A percentile compares a stretch with the other conserved stretches of the same genome.
Evolutionary conservation across 2,329 filamentous ascomycete species (phyloP).

Genomic region (Aureobasidium vineae): DNA sequence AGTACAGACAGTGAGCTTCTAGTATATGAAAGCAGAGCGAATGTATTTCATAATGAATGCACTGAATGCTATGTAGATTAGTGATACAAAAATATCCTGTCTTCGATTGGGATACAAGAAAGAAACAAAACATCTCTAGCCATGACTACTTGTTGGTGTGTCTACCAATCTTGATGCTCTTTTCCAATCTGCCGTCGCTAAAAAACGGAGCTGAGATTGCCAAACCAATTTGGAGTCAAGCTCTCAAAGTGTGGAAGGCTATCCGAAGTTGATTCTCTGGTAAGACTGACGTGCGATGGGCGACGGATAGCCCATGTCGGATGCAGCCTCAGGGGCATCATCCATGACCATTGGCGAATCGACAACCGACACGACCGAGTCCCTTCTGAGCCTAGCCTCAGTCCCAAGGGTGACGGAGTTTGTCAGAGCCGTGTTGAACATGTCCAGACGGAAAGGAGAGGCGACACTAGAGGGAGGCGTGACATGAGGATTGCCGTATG

Average conservation of each 20-base stretch:
- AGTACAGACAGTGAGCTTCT: constrained; percentile 37
- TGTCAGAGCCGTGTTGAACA: constrained; percentile 9
- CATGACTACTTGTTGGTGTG: not conserved
- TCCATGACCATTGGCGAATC: not conserved
- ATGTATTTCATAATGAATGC: not conserved
- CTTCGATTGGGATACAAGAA: not conserved
- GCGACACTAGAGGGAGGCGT: not conserved
- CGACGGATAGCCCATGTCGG: not conserved
- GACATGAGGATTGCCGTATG: not conserved
- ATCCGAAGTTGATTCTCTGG: not conserved
- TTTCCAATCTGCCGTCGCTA: not conserved
- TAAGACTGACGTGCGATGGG: not conserved
- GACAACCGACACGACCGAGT: not conserved
- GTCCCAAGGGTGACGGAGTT: not conserved
- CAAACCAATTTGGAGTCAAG: not conserved
- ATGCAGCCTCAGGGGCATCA: not conserved
- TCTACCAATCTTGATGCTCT: not conserved
- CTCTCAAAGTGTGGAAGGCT: not conserved
- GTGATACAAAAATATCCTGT: not conserved
- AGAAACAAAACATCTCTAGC: not conserved
- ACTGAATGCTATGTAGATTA: not conserved
- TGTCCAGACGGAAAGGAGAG: constrained; percentile 11
- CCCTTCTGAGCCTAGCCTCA: not conserved
- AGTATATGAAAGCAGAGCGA: not conserved
- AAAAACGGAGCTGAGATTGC: too few relatives aligned